phyloP scores from a whole-genome alignment of 2,329 filamentous ascomycete genomes.

The Zymoseptoria ardabiliae region DNA sequence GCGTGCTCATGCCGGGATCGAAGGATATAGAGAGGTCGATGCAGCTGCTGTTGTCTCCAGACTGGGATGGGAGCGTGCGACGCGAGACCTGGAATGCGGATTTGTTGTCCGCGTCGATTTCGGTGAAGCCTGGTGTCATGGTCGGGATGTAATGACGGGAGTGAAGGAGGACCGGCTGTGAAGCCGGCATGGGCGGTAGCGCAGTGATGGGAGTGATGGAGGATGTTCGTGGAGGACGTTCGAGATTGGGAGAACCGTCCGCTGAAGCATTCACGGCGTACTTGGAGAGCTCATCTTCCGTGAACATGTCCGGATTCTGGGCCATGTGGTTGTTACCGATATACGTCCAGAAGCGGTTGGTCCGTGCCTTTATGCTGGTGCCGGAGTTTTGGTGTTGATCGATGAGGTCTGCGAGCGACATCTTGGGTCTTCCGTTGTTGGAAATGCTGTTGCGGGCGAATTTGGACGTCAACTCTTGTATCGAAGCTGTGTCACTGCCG shows the following conservation, averaged over 20 bases:
- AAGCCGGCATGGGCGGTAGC: background rate
- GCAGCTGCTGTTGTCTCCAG: background rate
- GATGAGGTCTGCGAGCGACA: slow-evolving; percentile 27
- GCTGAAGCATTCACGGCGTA: slow-evolving; percentile 9
- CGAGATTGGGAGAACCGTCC: background rate
- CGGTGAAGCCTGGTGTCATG: slow-evolving; percentile 4
- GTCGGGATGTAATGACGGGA: background rate
- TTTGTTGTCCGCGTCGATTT: slow-evolving; percentile 4
- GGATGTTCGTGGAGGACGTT: slow-evolving; percentile 1
- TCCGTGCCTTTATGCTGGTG: slow-evolving; percentile 21
- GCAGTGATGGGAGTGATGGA: background rate
- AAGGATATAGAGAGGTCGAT: background rate
- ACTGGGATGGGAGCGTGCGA: background rate
- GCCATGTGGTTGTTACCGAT: slow-evolving; percentile 31
- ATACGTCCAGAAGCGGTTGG: slow-evolving; percentile 32
- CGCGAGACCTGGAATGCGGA: slow-evolving; percentile 1
- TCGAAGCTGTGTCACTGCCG: background rate
- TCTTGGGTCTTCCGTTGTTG: slow-evolving; percentile 16
- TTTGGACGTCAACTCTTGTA: background rate
- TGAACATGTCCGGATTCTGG: slow-evolving; percentile 27
- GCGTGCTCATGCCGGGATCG: slow-evolving; percentile 10
- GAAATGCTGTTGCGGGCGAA: slow-evolving; percentile 5
- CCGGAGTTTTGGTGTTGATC: slow-evolving; percentile 21
- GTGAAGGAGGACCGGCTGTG: background rate
- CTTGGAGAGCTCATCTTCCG: slow-evolving; percentile 25